These are phyloP conservation scores for Kurtzmaniella quercitrusa DNA, from an alignment of 1,139 yeast genomes.

Conservation along the genomic window DNA sequence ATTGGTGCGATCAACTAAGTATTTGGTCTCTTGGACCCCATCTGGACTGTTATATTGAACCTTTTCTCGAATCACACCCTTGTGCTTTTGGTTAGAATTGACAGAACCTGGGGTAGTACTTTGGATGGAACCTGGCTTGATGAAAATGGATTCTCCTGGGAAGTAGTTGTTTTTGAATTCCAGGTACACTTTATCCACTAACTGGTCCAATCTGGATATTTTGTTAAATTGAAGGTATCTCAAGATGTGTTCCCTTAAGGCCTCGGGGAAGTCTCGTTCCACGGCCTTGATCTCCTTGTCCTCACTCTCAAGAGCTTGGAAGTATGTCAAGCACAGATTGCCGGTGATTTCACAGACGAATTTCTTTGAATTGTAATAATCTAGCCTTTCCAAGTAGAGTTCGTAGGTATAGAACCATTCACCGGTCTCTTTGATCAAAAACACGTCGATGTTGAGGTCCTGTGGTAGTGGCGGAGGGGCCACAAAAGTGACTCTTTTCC, in stretches of 20 bases:
- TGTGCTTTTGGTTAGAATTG: constrained; percentile 18
- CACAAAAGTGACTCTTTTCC: constrained; percentile 61
- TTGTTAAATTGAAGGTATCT: constrained; percentile 79
- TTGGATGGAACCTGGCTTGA: constrained; percentile 34
- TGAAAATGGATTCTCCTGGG: constrained; percentile 82
- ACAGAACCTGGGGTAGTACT: constrained; percentile 2
- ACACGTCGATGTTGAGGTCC: constrained; percentile 55
- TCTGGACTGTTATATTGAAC: constrained; percentile 54
- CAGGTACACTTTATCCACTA: constrained; percentile 79
- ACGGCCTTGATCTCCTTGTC: constrained; percentile 61
- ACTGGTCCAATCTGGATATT: constrained; percentile 76
- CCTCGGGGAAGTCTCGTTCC: constrained; percentile 83
- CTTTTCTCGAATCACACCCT: constrained; percentile 42
- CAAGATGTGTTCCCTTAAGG: constrained; percentile 85
- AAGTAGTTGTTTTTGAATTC: constrained; percentile 79
- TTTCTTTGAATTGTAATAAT: constrained; percentile 67
- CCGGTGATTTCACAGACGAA: constrained; percentile 97
- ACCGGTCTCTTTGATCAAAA: constrained; percentile 76
- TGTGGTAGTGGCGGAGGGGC: constrained; percentile 54
- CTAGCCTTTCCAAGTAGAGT: constrained; percentile 64
- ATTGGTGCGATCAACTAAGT: constrained; percentile 55
- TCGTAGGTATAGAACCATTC: constrained; percentile 84
- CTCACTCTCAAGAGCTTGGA: constrained; percentile 84
- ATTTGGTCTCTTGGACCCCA: constrained; percentile 33
- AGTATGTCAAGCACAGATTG: constrained; percentile 82